Evolutionary conservation across 768 basidiomycete species (phyloP).

Genomic region (Suillus fuscotomentosus): DNA sequence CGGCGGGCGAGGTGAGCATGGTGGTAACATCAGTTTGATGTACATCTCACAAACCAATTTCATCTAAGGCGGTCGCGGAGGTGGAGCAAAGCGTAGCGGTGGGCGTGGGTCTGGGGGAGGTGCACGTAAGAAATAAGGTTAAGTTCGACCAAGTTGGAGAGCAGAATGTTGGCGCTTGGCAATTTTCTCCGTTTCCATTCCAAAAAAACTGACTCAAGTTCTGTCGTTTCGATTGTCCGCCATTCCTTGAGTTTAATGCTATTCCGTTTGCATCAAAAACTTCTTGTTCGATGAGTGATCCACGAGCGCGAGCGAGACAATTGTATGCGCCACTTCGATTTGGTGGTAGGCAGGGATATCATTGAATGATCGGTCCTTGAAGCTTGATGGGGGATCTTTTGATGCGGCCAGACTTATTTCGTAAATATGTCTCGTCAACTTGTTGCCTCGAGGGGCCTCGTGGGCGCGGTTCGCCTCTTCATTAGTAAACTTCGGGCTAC

Average conservation of each 20-base stretch:
- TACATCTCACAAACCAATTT: background rate
- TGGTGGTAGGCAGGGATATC: too few relatives aligned
- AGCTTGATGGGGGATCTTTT: background rate
- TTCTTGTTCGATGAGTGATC: background rate
- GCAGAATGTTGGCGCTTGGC: background rate
- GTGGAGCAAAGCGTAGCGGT: background rate
- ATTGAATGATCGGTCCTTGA: background rate
- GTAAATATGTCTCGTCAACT: too few relatives aligned
- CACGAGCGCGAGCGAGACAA: background rate
- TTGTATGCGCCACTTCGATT: background rate
- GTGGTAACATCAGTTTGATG: background rate
- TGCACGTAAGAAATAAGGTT: background rate
- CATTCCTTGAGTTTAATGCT: background rate
- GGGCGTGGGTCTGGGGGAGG: background rate
- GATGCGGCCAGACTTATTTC: background rate
- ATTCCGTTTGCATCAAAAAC: background rate
- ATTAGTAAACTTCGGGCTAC: background rate
- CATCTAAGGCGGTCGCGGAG: background rate
- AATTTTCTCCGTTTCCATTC: background rate
- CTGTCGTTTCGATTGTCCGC: background rate
- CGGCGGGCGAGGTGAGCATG: constrained; percentile 16
- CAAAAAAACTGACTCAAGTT: background rate
- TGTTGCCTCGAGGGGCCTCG: constrained; percentile 2
- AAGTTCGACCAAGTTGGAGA: background rate
- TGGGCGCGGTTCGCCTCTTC: background rate